A percentile compares a stretch with the other conserved stretches of the same genome.
phyloP scores from a whole-genome alignment of 352 stramenopile species.

The Blastocystis sp. region DNA sequence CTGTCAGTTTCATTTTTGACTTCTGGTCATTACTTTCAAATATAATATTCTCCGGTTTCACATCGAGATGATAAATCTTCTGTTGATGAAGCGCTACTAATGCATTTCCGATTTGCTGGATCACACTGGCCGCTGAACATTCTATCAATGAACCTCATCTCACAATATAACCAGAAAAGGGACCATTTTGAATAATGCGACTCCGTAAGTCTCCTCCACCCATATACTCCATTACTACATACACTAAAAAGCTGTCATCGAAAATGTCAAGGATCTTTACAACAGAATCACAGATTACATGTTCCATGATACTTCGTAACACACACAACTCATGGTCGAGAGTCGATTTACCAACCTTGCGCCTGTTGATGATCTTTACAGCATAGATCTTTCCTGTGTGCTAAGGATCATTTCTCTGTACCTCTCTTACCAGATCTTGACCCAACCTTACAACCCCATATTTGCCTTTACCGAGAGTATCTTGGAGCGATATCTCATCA shows the following conservation, averaged over 20 bases:
- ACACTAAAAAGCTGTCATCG: constrained; percentile 11
- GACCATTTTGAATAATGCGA: background rate
- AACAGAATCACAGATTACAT: background rate
- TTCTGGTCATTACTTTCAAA: constrained; percentile 11
- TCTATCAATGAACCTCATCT: background rate
- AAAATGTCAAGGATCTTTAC: constrained; percentile 18
- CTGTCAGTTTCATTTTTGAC: constrained; percentile 3
- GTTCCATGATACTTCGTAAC: background rate
- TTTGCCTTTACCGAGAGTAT: background rate
- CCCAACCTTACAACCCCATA: constrained; percentile 22
- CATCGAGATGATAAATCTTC: constrained; percentile 21
- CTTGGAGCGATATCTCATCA: background rate
- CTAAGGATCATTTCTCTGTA: background rate
- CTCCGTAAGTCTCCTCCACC: constrained; percentile 2
- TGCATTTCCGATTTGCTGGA: background rate
- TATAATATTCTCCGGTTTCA: constrained; percentile 60
- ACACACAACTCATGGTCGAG: background rate
- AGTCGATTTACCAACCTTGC: background rate
- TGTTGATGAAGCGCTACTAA: constrained; percentile 1
- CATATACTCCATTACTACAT: constrained; percentile 50
- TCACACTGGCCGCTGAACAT: background rate
- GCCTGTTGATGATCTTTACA: constrained; percentile 32
- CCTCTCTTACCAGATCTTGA: background rate
- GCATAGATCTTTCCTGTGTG: constrained; percentile 16
- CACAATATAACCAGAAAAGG: background rate